These are phyloP conservation scores for Somion occarium DNA, from an alignment of 1,284 basidiomycete genomes.

Conservation along the genomic window DNA sequence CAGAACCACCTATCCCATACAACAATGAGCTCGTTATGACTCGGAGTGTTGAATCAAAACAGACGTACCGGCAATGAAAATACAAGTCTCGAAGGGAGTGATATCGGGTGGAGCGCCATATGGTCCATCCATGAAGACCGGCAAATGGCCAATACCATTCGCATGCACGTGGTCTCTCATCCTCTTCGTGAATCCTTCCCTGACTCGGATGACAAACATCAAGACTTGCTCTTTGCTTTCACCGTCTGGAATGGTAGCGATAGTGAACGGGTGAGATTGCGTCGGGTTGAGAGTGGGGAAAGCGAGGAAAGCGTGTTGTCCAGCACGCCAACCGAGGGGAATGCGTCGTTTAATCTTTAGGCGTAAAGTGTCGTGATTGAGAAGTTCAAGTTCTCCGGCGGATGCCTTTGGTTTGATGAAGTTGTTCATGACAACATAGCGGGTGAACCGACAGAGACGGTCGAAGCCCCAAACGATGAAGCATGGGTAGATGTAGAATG, in stretches of 20 bases:
- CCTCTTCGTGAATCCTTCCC: constrained; percentile 44
- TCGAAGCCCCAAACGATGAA: constrained; percentile 42
- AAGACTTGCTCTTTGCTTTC: constrained; percentile 28
- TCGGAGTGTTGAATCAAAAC: neutral
- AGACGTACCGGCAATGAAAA: constrained; percentile 49
- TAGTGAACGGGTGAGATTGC: constrained; percentile 56
- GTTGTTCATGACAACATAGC: constrained; percentile 34
- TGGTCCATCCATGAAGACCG: constrained; percentile 48
- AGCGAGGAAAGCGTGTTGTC: constrained; percentile 52
- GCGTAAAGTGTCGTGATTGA: constrained; percentile 35
- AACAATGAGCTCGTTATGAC: neutral
- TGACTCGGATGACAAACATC: constrained; percentile 46
- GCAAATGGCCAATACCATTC: constrained; percentile 23
- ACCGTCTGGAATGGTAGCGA: constrained; percentile 34
- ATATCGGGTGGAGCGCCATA: constrained; percentile 46
- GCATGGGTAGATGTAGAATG: constrained; percentile 29
- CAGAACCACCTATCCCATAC: constrained; percentile 38
- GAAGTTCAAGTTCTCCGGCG: constrained; percentile 27
- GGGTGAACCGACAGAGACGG: constrained; percentile 29
- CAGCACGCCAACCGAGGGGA: constrained; percentile 44
- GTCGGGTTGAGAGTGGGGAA: constrained; percentile 41
- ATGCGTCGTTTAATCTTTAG: constrained; percentile 30
- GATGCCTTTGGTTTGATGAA: constrained; percentile 22
- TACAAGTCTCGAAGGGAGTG: constrained; percentile 36
- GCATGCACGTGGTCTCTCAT: constrained; percentile 30